Evolutionary conservation across 2,329 filamentous ascomycete species (phyloP).

Genomic region (Ascochyta clinopodiicola): DNA sequence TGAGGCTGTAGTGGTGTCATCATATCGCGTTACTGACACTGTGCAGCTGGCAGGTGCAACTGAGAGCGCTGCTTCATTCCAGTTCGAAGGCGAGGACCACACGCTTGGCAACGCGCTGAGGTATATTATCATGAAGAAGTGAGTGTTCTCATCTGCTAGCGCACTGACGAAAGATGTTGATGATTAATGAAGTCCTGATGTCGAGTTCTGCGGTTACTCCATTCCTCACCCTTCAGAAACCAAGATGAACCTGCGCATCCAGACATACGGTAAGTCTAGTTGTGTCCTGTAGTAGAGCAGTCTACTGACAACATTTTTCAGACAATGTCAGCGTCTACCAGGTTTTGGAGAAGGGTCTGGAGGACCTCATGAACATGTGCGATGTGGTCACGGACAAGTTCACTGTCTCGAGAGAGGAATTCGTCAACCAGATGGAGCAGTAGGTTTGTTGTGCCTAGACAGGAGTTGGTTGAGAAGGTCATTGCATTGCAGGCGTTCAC

Average conservation of each 20-base stretch:
- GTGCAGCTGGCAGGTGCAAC: slow-evolving; percentile 79
- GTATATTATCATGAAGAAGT: slow-evolving; percentile 99
- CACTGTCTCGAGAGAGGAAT: slow-evolving; percentile 69
- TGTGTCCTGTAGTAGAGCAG: not conserved
- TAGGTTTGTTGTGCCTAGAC: slow-evolving; percentile 4
- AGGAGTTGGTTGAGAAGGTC: not conserved
- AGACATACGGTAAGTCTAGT: slow-evolving; percentile 80
- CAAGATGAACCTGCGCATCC: slow-evolving; percentile 97
- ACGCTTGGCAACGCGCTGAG: slow-evolving; percentile 92
- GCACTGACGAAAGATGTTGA: slow-evolving; percentile 1
- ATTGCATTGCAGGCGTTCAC: slow-evolving; percentile 46
- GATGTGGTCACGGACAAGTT: slow-evolving; percentile 95
- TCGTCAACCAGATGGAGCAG: slow-evolving; percentile 51
- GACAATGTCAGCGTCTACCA: slow-evolving; percentile 81
- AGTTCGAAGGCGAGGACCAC: slow-evolving; percentile 92
- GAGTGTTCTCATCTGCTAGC: slow-evolving; percentile 17
- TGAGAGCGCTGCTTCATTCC: slow-evolving; percentile 90
- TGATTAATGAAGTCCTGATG: slow-evolving; percentile 71
- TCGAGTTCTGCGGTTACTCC: slow-evolving; percentile 97
- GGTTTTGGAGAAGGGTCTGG: slow-evolving; percentile 87
- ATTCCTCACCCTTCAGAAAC: slow-evolving; percentile 95
- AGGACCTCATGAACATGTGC: slow-evolving; percentile 88
- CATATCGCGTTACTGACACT: not conserved
- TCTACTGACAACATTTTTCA: slow-evolving; percentile 47
- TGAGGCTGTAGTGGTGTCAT: no score